These are phyloP conservation scores for Saccharomycopsis oosterbeekiorum DNA, from an alignment of 805 yeast genomes.

Conservation along the genomic window DNA sequence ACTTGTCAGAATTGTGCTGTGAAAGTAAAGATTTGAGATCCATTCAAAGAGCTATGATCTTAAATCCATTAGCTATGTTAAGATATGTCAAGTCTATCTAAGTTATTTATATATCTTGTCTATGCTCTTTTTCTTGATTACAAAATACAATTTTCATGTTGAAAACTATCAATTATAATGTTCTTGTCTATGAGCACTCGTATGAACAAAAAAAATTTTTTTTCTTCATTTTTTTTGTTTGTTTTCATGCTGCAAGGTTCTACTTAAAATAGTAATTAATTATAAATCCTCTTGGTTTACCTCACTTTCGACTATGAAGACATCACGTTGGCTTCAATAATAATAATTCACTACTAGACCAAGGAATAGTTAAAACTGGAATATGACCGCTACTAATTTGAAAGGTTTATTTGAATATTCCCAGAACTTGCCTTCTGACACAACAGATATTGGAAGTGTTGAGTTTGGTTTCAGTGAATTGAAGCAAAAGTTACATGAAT, in stretches of 20 bases:
- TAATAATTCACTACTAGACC: not conserved
- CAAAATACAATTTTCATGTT: not conserved
- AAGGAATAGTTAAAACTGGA: not conserved
- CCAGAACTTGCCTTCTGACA: constrained; percentile 55
- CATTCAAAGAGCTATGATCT: constrained; percentile 58
- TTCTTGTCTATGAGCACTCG: not conserved
- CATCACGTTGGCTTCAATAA: no score
- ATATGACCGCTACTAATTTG: constrained; percentile 24
- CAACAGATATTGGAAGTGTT: constrained; percentile 66
- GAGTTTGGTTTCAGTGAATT: constrained; percentile 75
- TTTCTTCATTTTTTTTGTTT: not conserved
- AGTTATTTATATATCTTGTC: not conserved
- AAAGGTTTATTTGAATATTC: constrained; percentile 74
- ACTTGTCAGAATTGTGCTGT: constrained; percentile 43
- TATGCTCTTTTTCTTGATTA: not conserved
- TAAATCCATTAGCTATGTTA: constrained; percentile 35
- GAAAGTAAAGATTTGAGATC: constrained; percentile 39
- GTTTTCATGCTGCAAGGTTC: not conserved
- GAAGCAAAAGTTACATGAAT: constrained; percentile 50
- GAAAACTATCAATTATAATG: not conserved
- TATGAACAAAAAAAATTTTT: not conserved
- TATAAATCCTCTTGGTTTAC: not conserved
- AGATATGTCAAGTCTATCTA: not conserved
- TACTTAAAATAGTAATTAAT: not conserved
- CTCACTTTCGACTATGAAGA: no score